Base-by-base conservation (phyloP, 2,329 filamentous ascomycete genomes). In the Teratosphaeria gauchensis region DNA sequence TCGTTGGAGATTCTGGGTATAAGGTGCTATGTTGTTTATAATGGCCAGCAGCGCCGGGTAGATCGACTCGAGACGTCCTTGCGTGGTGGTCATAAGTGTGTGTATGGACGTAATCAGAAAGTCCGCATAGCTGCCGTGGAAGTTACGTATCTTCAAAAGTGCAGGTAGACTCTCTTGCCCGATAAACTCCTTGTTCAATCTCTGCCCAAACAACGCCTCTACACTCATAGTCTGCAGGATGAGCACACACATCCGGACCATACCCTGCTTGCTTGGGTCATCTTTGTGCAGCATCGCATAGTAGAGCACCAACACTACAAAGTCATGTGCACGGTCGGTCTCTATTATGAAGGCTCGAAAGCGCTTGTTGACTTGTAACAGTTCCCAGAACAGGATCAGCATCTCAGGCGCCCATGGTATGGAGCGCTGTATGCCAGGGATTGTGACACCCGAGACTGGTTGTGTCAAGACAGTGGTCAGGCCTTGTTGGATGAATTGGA, bases 331-430 rank as follows among this genome's bases (percentile, higher is more conserved):
- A 57, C 92, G 82, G 69, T 94, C 90, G 0, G 94, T 97, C 67
- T 99, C 94, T 63, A 97, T 92, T 68, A 99, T 94, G 74, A 96
- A 99, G 1, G 91, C 90, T 33, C 94, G 83, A 76, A 99, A 99
- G 60, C 92, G 84, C 75, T 96, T 97, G 76, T 99, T 99, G 80
- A 92, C 96, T 74, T 99, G 94, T 4, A 94, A 84, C 42, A 90
- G 85, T 76, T 99, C 94, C 94, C 94, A 99, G 71, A 97, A 96
- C 1, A 99, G 80, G 82, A 96, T 94, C 58, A 97, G 86, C 77
- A 95, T 95, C 74, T 99, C 94, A 1, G 94, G 92, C 0, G 92
- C 90, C 81, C 92, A 95, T 69, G 89, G 90, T 56, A 90, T 79
- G 0, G 88, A 83, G 54, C 87, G 83, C 67, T 95, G 90, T 46